Conservation (phyloP, 2,329 filamentous ascomycete genomes). For the Penicillium brevicompactum region DNA sequence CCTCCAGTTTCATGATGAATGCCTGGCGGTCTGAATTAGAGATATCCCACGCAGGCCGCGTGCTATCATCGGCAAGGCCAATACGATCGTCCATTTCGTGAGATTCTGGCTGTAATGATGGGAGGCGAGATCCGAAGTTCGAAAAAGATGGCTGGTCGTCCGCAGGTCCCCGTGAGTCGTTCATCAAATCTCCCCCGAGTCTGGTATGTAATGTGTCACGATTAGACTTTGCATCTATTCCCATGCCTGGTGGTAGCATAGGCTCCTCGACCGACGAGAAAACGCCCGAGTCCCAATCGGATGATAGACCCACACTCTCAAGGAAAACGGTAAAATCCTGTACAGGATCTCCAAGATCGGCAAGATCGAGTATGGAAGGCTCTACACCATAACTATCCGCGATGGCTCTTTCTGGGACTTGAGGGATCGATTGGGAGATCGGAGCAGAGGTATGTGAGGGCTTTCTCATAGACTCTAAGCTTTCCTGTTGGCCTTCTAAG, state of each 20-base stretch:
- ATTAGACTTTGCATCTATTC: conserved; percentile 39
- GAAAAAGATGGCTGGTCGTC: conserved; percentile 51
- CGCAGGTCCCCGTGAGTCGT: conserved; percentile 38
- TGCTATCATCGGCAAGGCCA: conserved; percentile 45
- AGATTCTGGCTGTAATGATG: conserved; percentile 50
- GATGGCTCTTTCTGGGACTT: conserved; percentile 39
- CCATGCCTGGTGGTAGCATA: conserved; percentile 38
- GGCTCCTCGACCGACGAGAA: conserved; percentile 47
- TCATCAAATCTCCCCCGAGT: conserved; percentile 43
- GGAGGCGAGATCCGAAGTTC: conserved; percentile 51
- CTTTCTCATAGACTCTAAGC: conserved; percentile 41
- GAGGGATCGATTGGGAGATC: conserved; percentile 37
- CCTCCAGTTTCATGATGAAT: conserved; percentile 48
- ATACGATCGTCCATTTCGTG: conserved; percentile 48
- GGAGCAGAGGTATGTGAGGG: conserved; percentile 34
- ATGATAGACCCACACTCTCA: conserved; percentile 52
- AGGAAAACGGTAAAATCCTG: conserved; percentile 53
- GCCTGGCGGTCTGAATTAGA: conserved; percentile 49
- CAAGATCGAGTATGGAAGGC: conserved; percentile 48
- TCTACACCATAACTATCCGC: conserved; percentile 47
- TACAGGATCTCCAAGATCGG: conserved; percentile 51
- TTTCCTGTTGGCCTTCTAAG: conserved; percentile 48
- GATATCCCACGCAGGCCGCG: conserved; percentile 50
- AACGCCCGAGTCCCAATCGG: conserved; percentile 52
- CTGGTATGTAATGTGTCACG: conserved; percentile 35